Conservation (phyloP, 257 asterid genomes). For the Parsonsia alboflavescens region DNA sequence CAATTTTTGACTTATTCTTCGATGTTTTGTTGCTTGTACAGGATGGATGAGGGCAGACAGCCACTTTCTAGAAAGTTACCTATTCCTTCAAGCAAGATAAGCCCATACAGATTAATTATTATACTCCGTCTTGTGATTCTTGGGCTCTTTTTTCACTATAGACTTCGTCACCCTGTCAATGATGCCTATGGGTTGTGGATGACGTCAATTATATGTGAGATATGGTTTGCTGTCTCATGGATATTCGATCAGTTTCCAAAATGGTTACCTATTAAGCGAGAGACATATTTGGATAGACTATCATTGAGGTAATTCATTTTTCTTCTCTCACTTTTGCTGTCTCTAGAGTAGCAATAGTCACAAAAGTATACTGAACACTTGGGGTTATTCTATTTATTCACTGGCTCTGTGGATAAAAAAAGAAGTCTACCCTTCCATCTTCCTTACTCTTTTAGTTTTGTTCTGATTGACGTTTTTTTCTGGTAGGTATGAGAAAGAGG, state of each 20-base stretch:
- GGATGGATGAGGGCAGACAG: slow-evolving; percentile 99
- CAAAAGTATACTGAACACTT: background rate
- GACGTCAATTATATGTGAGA: slow-evolving; percentile 86
- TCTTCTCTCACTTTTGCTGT: slow-evolving; percentile 2
- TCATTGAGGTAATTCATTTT: slow-evolving; percentile 56
- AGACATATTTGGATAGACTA: slow-evolving; percentile 84
- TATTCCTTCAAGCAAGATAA: slow-evolving; percentile 84
- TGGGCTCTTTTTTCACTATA: slow-evolving; percentile 81
- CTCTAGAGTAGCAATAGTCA: background rate
- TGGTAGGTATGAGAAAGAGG: slow-evolving; percentile 90
- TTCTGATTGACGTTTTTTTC: slow-evolving; percentile 16
- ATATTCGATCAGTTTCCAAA: slow-evolving; percentile 89
- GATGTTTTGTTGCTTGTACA: slow-evolving; percentile 24
- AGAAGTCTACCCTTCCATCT: background rate
- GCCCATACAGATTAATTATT: slow-evolving; percentile 83
- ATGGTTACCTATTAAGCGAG: slow-evolving; percentile 86
- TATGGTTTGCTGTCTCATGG: slow-evolving; percentile 97
- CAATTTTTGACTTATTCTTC: background rate
- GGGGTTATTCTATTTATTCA: background rate
- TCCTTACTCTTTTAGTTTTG: background rate
- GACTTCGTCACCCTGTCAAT: slow-evolving; percentile 81
- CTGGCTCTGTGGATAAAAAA: background rate
- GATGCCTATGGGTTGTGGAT: slow-evolving; percentile 95
- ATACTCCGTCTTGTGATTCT: slow-evolving; percentile 69
- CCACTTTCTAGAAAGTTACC: slow-evolving; percentile 92